Conservation (phyloP, 345 rosid species). For the sweet orange (Citrus sinensis) region DVS_A1.0 CM039161.1:358001-358500, state of each 20-base stretch:
- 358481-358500: not conserved
- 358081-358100: not conserved
- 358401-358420: not conserved
- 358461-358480: not conserved
- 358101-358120: not conserved
- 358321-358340: not conserved
- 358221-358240: constrained; percentile 99
- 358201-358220: constrained; percentile 81
- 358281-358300: not conserved
- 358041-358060: not conserved
- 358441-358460: not conserved
- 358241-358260: constrained; percentile 87
- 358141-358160: constrained; percentile 52
- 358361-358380: not conserved
- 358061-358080: not conserved
- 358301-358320: not conserved
- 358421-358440: not conserved
- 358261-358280: not conserved
- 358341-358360: too few species aligned
- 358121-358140: not conserved
- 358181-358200: constrained; percentile 68
- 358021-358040: not conserved
- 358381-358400: not conserved
- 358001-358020: not conserved
- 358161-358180: constrained; percentile 91